A percentile compares a stretch with the other conserved stretches of the same genome.
Conservation (phyloP, 2,329 filamentous ascomycete genomes). For the Cordyceps pruinosa region DNA sequence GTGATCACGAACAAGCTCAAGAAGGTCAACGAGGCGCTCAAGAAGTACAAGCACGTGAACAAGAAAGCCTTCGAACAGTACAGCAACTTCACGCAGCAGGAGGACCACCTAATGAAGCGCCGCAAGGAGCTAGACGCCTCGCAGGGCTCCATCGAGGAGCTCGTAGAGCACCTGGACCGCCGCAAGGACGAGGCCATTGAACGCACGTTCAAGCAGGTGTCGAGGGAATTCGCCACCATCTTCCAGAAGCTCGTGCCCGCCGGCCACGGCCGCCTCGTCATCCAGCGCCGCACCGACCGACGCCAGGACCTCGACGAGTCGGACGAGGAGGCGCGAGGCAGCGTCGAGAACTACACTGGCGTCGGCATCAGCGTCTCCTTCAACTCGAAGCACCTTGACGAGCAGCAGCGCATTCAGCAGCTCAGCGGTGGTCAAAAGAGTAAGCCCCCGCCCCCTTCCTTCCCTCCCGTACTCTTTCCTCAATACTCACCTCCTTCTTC, state of each 20-base stretch:
- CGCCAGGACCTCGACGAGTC: constrained; percentile 54
- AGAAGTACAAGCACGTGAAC: constrained; percentile 97
- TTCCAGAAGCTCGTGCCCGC: constrained; percentile 94
- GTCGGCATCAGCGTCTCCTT: constrained; percentile 97
- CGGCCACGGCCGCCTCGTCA: constrained; percentile 83
- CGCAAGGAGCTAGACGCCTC: constrained; percentile 81
- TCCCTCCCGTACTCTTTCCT: background rate
- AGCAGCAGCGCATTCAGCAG: constrained; percentile 96
- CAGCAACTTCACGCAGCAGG: constrained; percentile 90
- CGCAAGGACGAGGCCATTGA: constrained; percentile 97
- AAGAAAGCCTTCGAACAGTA: constrained; percentile 99
- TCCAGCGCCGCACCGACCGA: constrained; percentile 81
- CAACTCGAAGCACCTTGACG: constrained; percentile 91
- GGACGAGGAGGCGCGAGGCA: constrained; percentile 60
- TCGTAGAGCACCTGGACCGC: constrained; percentile 87
- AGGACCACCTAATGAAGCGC: constrained; percentile 77
- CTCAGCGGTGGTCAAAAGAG: constrained; percentile 96
- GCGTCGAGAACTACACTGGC: constrained; percentile 90
- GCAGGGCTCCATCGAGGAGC: constrained; percentile 80
- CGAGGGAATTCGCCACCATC: constrained; percentile 82
- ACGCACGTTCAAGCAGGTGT: constrained; percentile 97
- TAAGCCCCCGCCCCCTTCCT: constrained; percentile 38
- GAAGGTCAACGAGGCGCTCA: constrained; percentile 85
- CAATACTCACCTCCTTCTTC: background rate
- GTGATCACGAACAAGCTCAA: constrained; percentile 64